A percentile compares a stretch with the other conserved stretches of the same genome.
Conservation (phyloP, 139 green algal genomes). For the Coelastrella sp. region DNA sequence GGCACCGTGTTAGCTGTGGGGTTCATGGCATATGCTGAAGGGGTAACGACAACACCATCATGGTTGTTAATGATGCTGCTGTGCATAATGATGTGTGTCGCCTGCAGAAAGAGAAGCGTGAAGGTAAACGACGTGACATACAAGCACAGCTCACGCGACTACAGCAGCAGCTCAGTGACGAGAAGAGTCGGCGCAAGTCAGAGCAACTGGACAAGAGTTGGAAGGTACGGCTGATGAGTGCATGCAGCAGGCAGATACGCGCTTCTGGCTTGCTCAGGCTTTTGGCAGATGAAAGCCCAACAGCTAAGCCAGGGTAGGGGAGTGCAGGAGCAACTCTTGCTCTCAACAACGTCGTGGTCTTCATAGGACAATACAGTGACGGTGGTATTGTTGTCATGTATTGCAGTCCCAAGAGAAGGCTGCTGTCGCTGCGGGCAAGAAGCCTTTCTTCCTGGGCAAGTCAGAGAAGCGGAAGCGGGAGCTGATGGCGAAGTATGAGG, state of each 20-base stretch:
- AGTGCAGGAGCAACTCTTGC: background rate
- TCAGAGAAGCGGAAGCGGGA: conserved; percentile 69
- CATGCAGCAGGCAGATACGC: background rate
- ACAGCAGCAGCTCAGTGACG: conserved; percentile 66
- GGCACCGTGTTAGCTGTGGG: too few species aligned
- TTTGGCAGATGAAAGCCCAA: too few species aligned
- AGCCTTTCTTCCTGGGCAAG: conserved; percentile 83
- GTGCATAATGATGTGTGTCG: background rate
- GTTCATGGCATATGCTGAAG: too few species aligned
- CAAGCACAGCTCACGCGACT: conserved; percentile 59
- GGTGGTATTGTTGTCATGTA: too few species aligned
- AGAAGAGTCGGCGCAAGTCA: conserved; percentile 55
- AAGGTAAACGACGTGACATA: conserved; percentile 39
- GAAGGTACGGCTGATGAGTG: conserved; percentile 60
- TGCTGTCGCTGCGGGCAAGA: conserved; percentile 74
- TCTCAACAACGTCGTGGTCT: background rate
- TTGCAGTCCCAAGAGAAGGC: conserved; percentile 66
- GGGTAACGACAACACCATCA: too few species aligned
- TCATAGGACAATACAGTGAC: too few species aligned
- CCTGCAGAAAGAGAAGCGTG: conserved; percentile 64
- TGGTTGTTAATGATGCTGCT: too few species aligned
- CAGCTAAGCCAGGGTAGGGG: background rate
- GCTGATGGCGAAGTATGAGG: conserved; percentile 84
- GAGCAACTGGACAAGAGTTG: conserved; percentile 55
- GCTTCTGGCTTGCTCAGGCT: too few species aligned